These are phyloP conservation scores for Blumeriella jaapii DNA, from an alignment of 2,329 filamentous ascomycete genomes.

Conservation along the genomic window DNA sequence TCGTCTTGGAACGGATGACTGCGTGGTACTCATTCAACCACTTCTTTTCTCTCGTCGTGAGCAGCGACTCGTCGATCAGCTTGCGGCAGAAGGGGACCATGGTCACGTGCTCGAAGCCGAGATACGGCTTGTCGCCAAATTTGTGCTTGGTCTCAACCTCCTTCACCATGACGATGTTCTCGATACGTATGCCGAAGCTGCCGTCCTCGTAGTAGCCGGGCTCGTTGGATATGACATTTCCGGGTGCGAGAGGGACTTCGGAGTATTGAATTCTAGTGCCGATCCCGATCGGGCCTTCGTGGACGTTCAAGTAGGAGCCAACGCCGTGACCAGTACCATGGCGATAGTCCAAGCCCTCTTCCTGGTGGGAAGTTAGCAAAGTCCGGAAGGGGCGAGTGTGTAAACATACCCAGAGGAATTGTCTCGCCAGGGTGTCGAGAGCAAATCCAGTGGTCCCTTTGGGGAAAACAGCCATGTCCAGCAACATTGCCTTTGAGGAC, in stretches of 20 bases:
- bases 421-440: slow-evolving; percentile 76
- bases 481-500: slow-evolving; percentile 92
- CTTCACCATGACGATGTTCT: slow-evolving; percentile 86
- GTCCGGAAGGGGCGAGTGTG: not conserved
- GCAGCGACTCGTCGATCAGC: slow-evolving; percentile 62
- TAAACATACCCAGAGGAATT: slow-evolving; percentile 68
- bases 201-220: slow-evolving; percentile 97
- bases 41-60: slow-evolving; percentile 63
- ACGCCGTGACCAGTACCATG: slow-evolving; percentile 96
- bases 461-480: slow-evolving; percentile 80
- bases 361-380: slow-evolving; percentile 28
- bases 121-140: slow-evolving; percentile 87
- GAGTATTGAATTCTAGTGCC: slow-evolving; percentile 85
- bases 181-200: slow-evolving; percentile 86
- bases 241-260: slow-evolving; percentile 79
- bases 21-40: slow-evolving; percentile 84
- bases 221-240: slow-evolving; percentile 92
- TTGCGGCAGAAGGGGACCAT: slow-evolving; percentile 93
- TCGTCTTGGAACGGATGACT: slow-evolving; percentile 74
- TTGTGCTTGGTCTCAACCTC: slow-evolving; percentile 78
- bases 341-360: slow-evolving; percentile 81
- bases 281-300: slow-evolving; percentile 94
- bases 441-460: slow-evolving; percentile 93
- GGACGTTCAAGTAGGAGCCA: slow-evolving; percentile 90
- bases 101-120: slow-evolving; percentile 94